phyloP scores from a whole-genome alignment of 371 early-diverging fungal genomes.

The Mortierella sp. region DNA sequence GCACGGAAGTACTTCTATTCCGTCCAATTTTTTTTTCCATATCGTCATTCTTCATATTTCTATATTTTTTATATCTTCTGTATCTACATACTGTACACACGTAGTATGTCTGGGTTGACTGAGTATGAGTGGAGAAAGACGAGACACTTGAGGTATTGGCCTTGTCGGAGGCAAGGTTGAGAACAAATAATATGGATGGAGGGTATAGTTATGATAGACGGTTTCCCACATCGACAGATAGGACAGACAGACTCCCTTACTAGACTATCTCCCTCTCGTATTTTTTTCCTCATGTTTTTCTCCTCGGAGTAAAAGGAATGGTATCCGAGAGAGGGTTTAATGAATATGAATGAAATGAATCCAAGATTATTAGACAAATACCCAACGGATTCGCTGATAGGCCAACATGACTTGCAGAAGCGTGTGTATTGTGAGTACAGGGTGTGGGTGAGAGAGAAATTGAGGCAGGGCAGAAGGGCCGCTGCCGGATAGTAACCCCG shows the following conservation, averaged over 20 bases:
- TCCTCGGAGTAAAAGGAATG: slow-evolving; percentile 1
- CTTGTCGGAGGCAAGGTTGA: background rate
- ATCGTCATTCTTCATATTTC: background rate
- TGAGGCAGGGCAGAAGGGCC: background rate
- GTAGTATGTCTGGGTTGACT: background rate
- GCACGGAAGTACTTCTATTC: background rate
- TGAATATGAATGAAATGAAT: background rate
- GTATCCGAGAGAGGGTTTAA: background rate
- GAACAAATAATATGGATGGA: background rate
- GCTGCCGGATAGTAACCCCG: background rate
- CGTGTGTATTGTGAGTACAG: background rate
- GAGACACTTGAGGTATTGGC: background rate
- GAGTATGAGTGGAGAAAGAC: too few relatives aligned
- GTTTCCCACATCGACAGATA: background rate
- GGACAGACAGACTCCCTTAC: background rate
- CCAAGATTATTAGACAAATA: background rate
- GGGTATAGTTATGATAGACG: background rate
- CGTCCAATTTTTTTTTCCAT: background rate
- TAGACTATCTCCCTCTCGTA: background rate
- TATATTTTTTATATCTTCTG: background rate
- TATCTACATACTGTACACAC: background rate
- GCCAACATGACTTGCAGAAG: background rate
- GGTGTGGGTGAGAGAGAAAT: background rate
- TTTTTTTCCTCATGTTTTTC: background rate
- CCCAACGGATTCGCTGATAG: background rate